Evolutionary conservation across 2,329 filamentous ascomycete genomes (phyloP), one percentile per base, ranked within the genome.

Genomic region (Epichloe sibirici): DNA sequence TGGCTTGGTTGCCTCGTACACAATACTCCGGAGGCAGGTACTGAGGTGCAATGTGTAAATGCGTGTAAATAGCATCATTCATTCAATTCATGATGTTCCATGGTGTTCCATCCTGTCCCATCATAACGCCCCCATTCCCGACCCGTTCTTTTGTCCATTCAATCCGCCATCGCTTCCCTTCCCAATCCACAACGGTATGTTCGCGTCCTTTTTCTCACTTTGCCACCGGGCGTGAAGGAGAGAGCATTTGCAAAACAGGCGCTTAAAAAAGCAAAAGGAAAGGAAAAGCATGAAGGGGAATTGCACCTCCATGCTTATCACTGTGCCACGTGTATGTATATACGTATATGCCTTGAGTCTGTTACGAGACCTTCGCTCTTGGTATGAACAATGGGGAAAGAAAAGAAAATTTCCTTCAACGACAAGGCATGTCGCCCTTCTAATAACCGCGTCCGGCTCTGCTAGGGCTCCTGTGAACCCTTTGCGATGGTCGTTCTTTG

Each of bases 401-500:
- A 42, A 42, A 11, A 9, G 5, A 15, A 9, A 42, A 42, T 11
- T 44, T 7, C 8, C 42, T 12, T n/a, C 43, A 21, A 11, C 9
- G 11, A 48, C 5, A 23, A n/a, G 15, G 15, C 2, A n/a, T 48
- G 17, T 34, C 3, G 13, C 42, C 31, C n/a, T 35, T 40, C n/a
- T 48, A 51, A 38, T 48, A 48, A 25, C 45, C 49, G 39, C 43
- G 53, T 55, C 38, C 56, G 52, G 51, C 55, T 53, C 57, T 62
- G 48, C 59, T 62, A 15, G 61, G 59, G 45, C 63, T 64, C 50
- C 62, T 54, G 37, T 62, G 59, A 13, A 57, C 51, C 52, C 56
- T 64, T 50, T 58, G 58, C 38, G 61, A 55, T 11, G 62, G 58
- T 57, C 65, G 71, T 50, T 77, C 74, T 48, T 66, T 65, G 44